A percentile compares a stretch with the other conserved stretches of the same genome.
phyloP scores from a whole-genome alignment of 2,329 filamentous ascomycete species.

The Emmonsiellopsis sp. region DNA sequence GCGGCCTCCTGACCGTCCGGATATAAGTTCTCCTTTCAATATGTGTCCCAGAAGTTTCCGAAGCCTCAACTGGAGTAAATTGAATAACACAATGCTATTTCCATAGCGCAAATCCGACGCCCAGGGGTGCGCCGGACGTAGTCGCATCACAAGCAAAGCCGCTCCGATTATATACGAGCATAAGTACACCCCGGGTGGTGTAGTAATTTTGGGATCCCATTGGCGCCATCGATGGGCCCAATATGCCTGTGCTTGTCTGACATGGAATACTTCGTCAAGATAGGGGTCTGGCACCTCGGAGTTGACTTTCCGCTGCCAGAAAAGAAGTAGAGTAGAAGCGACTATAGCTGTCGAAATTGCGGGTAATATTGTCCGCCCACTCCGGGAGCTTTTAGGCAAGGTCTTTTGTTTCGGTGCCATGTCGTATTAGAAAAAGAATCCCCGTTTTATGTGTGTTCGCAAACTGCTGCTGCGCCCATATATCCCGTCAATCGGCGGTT shows the following conservation, averaged over 20 bases:
- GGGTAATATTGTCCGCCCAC: not conserved
- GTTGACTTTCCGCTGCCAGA: conserved; percentile 40
- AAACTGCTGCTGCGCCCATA: no score
- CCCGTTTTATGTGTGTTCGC: not conserved
- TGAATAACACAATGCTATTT: conserved; percentile 28
- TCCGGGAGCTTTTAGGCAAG: not conserved
- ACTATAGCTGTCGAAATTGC: conserved; percentile 9
- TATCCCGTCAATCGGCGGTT: no score
- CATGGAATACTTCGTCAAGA: conserved; percentile 52
- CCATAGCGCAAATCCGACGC: conserved; percentile 28
- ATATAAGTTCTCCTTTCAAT: conserved; percentile 17
- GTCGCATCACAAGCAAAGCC: conserved; percentile 15
- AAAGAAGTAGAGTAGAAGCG: conserved; percentile 23
- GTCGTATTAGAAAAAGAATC: not conserved
- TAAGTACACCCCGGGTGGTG: conserved; percentile 73
- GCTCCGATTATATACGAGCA: conserved; percentile 39
- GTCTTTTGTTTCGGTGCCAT: not conserved
- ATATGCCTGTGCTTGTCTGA: conserved; percentile 84
- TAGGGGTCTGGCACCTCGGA: conserved; percentile 48
- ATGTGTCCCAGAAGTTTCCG: conserved; percentile 45
- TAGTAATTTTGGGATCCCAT: conserved; percentile 98
- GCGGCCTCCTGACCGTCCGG: not conserved
- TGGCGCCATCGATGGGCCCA: conserved; percentile 63
- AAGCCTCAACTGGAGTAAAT: conserved; percentile 40
- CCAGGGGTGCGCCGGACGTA: conserved; percentile 24